A percentile compares a stretch with the other conserved stretches of the same genome.
These are phyloP conservation scores for Trichoderma sp. DNA, from an alignment of 2,329 filamentous ascomycete species.

Conservation along the genomic window DNA sequence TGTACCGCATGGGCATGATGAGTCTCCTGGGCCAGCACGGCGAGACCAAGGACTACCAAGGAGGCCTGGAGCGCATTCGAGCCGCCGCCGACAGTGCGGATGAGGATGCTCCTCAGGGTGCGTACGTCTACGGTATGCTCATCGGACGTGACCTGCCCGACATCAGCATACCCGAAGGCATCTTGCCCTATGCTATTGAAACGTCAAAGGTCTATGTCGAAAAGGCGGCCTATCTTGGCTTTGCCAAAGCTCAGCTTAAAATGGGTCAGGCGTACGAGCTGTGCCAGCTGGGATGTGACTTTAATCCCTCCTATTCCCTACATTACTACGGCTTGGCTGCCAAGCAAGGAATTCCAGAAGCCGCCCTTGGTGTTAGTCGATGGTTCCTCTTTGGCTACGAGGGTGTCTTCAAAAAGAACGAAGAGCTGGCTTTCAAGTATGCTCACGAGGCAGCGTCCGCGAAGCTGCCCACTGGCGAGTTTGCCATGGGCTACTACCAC, in stretches of 20 bases:
- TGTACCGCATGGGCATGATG: conserved; percentile 93
- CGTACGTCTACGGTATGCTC: conserved; percentile 94
- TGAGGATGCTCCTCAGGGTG: conserved; percentile 94
- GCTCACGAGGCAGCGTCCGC: conserved; percentile 80
- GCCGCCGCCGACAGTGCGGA: conserved; percentile 83
- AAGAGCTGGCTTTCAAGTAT: conserved; percentile 88
- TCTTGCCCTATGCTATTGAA: conserved; percentile 69
- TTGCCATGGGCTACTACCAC: conserved; percentile 95
- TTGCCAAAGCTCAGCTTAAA: conserved; percentile 93
- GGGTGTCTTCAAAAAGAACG: conserved; percentile 89
- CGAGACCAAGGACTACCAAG: conserved; percentile 75
- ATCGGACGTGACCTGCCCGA: conserved; percentile 88
- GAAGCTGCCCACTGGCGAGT: conserved; percentile 86
- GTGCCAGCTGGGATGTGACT: conserved; percentile 89
- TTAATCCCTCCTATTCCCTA: conserved; percentile 85
- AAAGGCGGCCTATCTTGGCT: conserved; percentile 93
- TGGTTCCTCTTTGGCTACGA: conserved; percentile 98
- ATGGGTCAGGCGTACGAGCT: conserved; percentile 96
- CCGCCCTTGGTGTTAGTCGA: conserved; percentile 93
- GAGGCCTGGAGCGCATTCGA: conserved; percentile 78
- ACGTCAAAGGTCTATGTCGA: conserved; percentile 85
- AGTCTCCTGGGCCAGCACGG: conserved; percentile 90
- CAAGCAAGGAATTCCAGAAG: conserved; percentile 87
- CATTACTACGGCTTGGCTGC: conserved; percentile 96
- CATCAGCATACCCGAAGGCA: conserved; percentile 70